phyloP scores from a whole-genome alignment of 306 rosid species.

The Quercus suber region DNA sequence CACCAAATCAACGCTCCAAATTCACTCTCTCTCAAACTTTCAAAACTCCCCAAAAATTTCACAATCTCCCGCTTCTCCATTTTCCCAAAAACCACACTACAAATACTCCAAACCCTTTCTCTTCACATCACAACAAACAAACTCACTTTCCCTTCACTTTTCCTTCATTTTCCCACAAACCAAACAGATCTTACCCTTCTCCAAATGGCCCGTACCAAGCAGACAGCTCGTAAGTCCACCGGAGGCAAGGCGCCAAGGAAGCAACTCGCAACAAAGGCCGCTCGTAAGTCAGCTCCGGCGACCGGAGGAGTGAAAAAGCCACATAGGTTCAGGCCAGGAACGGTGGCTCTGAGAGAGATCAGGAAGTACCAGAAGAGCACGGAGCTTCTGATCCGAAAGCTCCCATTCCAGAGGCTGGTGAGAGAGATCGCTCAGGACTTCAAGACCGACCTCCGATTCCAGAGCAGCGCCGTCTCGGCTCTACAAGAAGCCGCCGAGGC shows the following conservation, averaged over 20 bases:
- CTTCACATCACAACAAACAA: too few relatives aligned
- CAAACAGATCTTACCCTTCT: not conserved
- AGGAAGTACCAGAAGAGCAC: slow-evolving; percentile 70
- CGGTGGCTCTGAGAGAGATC: slow-evolving; percentile 75
- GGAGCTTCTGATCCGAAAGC: slow-evolving; percentile 64
- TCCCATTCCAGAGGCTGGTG: slow-evolving; percentile 72
- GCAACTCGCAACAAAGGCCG: slow-evolving; percentile 68
- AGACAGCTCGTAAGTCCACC: slow-evolving; percentile 58
- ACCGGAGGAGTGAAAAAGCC: slow-evolving; percentile 86
- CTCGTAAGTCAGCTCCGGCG: slow-evolving; percentile 70
- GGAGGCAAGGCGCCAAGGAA: slow-evolving; percentile 76
- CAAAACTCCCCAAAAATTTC: not conserved
- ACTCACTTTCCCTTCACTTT: too few relatives aligned
- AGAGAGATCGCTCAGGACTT: slow-evolving; percentile 77
- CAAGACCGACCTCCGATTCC: slow-evolving; percentile 67
- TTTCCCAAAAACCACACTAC: not conserved
- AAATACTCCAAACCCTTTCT: too few relatives aligned
- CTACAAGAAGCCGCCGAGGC: slow-evolving; percentile 59
- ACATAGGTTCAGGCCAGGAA: slow-evolving; percentile 64
- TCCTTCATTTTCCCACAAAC: not conserved
- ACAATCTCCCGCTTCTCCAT: not conserved
- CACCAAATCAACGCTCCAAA: not conserved
- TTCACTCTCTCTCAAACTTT: not conserved
- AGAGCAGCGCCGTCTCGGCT: slow-evolving; percentile 53
- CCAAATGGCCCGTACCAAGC: slow-evolving; percentile 66